Base-by-base conservation (phyloP, 2,329 filamentous ascomycete species). In the Ceratocystiopsis brevicomis region DNA sequence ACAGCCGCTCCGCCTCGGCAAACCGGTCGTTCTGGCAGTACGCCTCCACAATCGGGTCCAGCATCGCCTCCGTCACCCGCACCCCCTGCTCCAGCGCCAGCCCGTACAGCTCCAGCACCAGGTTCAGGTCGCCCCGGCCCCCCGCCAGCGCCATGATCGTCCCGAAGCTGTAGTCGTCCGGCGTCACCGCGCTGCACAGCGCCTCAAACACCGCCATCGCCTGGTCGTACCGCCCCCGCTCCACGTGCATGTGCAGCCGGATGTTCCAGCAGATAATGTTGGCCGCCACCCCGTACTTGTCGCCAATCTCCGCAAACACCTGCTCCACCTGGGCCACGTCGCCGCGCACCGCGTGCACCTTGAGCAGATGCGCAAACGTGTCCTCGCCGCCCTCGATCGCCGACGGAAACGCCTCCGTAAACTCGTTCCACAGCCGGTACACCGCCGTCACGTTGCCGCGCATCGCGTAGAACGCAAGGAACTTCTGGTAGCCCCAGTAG, bases 61-160 rank as follows among this genome's bases (percentile, higher is more conserved):
- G 59, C 61, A 87, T 76, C 19, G 69, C 61, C 32, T 67, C 62
- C 18, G 66, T 68, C 15, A 73, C 64, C 15, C 58, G 51, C 19
- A 82, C 55, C 0, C 60, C 54, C 3, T 62, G 55, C n/a, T 68
- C 54, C 46, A 37, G 40, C 14, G 81, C 79, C 45, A 73, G 64
- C 30, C 68, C 65, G 50, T 81, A 75, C 15, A 93, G 59, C 18
- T 76, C 66, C 19, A 79, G 63, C 1, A 81, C 76, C 42, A 71
- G 71, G 18, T 78, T 71, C 2, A 87, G 60, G 54, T 95, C 86
- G 18, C 87, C 86, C 50, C 74, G 69, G 14, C 66, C 67, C 15
- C 78, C 77, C 41, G 74, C 73, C 52, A 92, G 66, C 19, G 73
- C 69, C 71, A 94, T 81, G 48, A 93, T 61, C 6, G 78, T 80